Conservation (phyloP, 306 rosid species). For the Begonia peltatifolia region DNA sequence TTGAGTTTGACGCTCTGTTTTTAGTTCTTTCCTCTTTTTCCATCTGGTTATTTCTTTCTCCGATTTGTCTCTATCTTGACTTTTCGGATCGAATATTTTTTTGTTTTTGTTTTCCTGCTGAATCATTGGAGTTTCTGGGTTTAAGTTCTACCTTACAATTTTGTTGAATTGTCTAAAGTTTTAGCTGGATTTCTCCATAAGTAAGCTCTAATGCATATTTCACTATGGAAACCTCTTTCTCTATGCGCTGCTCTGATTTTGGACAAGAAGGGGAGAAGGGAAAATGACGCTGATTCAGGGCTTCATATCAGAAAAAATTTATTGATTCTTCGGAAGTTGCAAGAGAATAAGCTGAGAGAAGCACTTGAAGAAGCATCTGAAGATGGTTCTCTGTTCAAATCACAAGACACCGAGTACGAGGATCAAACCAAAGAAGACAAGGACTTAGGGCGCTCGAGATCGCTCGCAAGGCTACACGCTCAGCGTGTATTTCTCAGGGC, state of each 20-base stretch:
- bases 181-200: neutral
- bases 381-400: conserved; percentile 64
- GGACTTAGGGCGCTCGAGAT: conserved; percentile 61
- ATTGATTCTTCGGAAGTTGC: conserved; percentile 63
- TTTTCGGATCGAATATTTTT: neutral
- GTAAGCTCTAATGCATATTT: conserved; percentile 30
- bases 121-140: too few species aligned
- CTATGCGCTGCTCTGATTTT: conserved; percentile 39
- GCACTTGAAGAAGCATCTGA: conserved; percentile 99
- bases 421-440: conserved; percentile 45
- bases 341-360: conserved; percentile 85
- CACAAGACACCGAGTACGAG: conserved; percentile 60
- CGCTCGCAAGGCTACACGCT: conserved; percentile 75
- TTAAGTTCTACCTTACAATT: too few species aligned
- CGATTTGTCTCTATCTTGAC: conserved; percentile 1
- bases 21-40: neutral
- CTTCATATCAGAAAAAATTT: conserved; percentile 34
- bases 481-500: conserved; percentile 86
- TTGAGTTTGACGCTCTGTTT: too few species aligned
- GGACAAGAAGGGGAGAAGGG: conserved; percentile 59
- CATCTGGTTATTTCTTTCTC: neutral
- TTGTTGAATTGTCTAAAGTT: too few species aligned
- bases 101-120: too few species aligned
- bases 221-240: conserved; percentile 43
- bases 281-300: conserved; percentile 35